phyloP scores from a whole-genome alignment of 108 stramenopile species.

The Seminavis robusta region DNA sequence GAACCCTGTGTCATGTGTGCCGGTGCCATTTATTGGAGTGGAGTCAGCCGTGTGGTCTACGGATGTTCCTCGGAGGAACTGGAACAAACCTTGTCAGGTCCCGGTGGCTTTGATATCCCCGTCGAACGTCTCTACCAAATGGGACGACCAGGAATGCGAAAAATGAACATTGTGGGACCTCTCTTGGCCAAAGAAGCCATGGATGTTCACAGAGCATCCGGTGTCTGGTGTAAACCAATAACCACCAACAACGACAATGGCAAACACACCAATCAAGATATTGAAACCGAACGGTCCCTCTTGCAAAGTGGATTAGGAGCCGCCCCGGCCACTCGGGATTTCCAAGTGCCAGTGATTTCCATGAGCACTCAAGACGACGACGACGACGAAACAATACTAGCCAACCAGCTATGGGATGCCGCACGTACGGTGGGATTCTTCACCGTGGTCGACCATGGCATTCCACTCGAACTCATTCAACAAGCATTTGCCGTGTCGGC shows the following conservation, averaged over 20 bases:
- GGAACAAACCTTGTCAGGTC: constrained; percentile 15
- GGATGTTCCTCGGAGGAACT: constrained; percentile 15
- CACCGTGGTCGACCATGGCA: constrained; percentile 38
- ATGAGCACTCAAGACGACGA: constrained; percentile 16
- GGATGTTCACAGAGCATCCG: constrained; percentile 14
- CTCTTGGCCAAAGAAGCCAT: constrained; percentile 16
- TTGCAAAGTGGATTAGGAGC: constrained; percentile 16
- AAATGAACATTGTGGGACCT: constrained; percentile 17
- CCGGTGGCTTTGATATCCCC: constrained; percentile 35
- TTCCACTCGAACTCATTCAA: constrained; percentile 26
- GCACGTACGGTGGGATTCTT: constrained; percentile 46
- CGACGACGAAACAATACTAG: too few relatives aligned
- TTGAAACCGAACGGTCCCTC: constrained; percentile 23
- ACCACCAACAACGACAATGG: neutral
- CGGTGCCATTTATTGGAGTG: constrained; percentile 32
- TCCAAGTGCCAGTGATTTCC: constrained; percentile 30
- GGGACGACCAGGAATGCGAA: constrained; percentile 7
- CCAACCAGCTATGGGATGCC: constrained; percentile 35
- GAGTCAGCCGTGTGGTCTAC: constrained; percentile 21
- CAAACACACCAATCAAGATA: constrained; percentile 4
- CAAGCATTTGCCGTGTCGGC: constrained; percentile 18
- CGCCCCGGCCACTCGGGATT: constrained; percentile 14
- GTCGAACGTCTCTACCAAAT: constrained; percentile 11
- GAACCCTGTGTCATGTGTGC: constrained; percentile 48
- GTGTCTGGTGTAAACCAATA: constrained; percentile 13